Conservation (phyloP, 139 green algal species). For the Penium margaritaceum region DNA sequence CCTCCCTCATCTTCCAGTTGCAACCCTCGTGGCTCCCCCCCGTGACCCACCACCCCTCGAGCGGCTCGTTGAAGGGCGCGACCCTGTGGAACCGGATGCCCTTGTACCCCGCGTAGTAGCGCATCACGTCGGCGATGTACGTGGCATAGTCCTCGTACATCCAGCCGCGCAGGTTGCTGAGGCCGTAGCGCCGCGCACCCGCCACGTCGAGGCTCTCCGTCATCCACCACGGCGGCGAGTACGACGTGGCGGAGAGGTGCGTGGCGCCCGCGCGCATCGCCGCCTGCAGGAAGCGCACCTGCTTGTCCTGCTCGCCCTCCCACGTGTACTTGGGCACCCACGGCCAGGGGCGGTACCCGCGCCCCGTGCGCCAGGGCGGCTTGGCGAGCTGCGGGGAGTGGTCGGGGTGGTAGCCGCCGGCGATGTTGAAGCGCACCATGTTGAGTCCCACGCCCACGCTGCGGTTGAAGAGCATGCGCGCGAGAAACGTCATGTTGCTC, state of each 20-base stretch:
- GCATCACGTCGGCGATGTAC: conserved; percentile 41
- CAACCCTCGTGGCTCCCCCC: conserved; percentile 49
- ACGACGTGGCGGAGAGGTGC: conserved; percentile 43
- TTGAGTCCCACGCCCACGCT: conserved; percentile 43
- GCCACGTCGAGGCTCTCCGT: conserved; percentile 23
- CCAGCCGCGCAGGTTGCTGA: conserved; percentile 32
- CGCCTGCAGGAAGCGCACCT: conserved; percentile 32
- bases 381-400: not conserved
- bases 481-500: conserved; percentile 2
- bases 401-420: not conserved
- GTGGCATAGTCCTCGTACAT: conserved; percentile 34
- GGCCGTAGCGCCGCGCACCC: conserved; percentile 8
- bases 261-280: conserved; percentile 18
- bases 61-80: conserved; percentile 48
- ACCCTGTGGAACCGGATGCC: conserved; percentile 33
- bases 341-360: conserved; percentile 8
- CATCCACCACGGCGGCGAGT: conserved; percentile 49
- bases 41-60: conserved; percentile 25
- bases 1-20: conserved; percentile 10
- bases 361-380: not conserved
- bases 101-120: conserved; percentile 14
- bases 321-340: conserved; percentile 30
- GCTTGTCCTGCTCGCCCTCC: conserved; percentile 12
- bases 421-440: conserved; percentile 44
- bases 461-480: conserved; percentile 43